These are phyloP conservation scores for Claviceps quebecensis DNA, from an alignment of 2,329 filamentous ascomycete genomes.

Conservation along the genomic window DNA sequence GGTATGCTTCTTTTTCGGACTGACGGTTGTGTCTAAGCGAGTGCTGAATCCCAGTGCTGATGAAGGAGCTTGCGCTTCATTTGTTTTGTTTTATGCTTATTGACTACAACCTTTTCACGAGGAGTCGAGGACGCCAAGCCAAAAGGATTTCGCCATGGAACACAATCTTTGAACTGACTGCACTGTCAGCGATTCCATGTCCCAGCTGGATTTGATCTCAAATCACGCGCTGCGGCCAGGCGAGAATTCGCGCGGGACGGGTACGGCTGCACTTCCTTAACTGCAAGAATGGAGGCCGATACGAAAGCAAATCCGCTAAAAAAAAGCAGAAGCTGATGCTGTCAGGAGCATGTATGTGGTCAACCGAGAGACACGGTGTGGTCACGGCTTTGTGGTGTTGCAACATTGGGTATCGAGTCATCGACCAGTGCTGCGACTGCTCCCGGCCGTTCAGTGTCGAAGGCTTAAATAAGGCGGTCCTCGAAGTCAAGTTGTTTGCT, in stretches of 20 bases:
- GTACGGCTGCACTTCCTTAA: background rate
- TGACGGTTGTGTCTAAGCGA: background rate
- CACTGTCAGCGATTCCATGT: background rate
- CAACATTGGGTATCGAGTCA: too few relatives aligned
- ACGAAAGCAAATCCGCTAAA: background rate
- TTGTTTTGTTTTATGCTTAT: background rate
- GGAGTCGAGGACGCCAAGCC: background rate
- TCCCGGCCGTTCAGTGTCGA: background rate
- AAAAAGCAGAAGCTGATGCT: background rate
- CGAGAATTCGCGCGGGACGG: background rate
- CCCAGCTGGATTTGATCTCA: background rate
- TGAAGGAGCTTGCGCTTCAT: background rate
- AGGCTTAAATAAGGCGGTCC: too few relatives aligned
- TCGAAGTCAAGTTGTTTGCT: background rate
- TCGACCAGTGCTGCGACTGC: background rate
- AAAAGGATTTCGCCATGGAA: background rate
- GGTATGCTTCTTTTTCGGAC: background rate
- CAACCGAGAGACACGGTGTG: background rate
- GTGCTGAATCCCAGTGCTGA: background rate
- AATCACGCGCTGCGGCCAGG: background rate
- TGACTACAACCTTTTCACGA: background rate
- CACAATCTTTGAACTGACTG: background rate
- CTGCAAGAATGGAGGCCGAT: background rate
- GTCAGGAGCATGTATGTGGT: background rate
- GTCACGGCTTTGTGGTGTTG: background rate